These are phyloP conservation scores for Alternaria sp. DNA, from an alignment of 2,329 filamentous ascomycete species.

Conservation along the genomic window DNA sequence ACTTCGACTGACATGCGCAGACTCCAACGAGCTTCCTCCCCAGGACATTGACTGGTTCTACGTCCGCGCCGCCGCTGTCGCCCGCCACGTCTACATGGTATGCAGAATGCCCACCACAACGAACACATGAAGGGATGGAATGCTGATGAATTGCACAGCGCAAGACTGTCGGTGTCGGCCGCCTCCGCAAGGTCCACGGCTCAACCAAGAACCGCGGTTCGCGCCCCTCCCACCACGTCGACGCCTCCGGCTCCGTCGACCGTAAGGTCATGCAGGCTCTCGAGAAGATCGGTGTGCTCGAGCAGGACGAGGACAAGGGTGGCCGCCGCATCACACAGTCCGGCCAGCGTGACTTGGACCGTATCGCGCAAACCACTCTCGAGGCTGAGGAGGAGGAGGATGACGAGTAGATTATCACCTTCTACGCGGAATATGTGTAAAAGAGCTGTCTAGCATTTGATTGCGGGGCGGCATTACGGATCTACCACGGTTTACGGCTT, in stretches of 20 bases:
- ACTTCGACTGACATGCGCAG: constrained; percentile 34
- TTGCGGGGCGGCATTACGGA: constrained; percentile 32
- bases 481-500: constrained; percentile 44
- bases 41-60: constrained; percentile 98
- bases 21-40: constrained; percentile 95
- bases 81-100: constrained; percentile 92
- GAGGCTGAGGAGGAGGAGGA: constrained; percentile 59
- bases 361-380: constrained; percentile 60
- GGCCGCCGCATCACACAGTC: constrained; percentile 97
- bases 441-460: constrained; percentile 34
- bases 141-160: constrained; percentile 54
- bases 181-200: constrained; percentile 92
- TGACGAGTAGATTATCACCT: constrained; percentile 42
- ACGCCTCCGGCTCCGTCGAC: constrained; percentile 94
- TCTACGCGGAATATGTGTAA: constrained; percentile 1
- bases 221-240: constrained; percentile 90
- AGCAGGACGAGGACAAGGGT: constrained; percentile 98
- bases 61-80: constrained; percentile 89
- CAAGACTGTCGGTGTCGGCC: constrained; percentile 98
- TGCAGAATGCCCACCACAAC: neutral
- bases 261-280: constrained; percentile 97
- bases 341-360: constrained; percentile 99
- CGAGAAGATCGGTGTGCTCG: constrained; percentile 98
- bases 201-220: constrained; percentile 94
- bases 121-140: neutral